Percentiles rank a stretch among this genome's conserved stretches.
phyloP scores from a whole-genome alignment of 176 grass and related monocot species.

The Saccharum officinarum region DNA sequence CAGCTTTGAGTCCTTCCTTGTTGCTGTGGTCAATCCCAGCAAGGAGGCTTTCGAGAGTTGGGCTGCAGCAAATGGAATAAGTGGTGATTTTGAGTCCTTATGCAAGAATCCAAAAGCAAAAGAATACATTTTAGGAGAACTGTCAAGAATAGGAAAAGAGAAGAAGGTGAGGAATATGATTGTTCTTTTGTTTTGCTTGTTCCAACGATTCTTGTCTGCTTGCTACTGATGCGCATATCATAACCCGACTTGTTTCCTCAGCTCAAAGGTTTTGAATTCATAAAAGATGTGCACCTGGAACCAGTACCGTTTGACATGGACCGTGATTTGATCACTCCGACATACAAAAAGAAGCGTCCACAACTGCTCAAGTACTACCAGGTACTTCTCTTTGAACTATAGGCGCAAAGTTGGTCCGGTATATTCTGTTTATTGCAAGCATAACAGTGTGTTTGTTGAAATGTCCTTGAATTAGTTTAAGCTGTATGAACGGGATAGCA shows the following conservation, averaged over 20 bases:
- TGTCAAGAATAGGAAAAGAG: conserved; percentile 66
- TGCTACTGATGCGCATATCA: background rate
- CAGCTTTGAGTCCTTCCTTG: conserved; percentile 87
- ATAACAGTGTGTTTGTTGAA: background rate
- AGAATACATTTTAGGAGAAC: conserved; percentile 69
- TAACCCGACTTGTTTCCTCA: conserved; percentile 45
- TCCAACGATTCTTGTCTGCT: background rate
- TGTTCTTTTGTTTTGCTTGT: conserved; percentile 13
- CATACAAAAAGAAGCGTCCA: conserved; percentile 84
- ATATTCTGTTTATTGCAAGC: background rate
- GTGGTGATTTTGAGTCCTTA: conserved; percentile 59
- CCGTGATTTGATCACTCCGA: conserved; percentile 85
- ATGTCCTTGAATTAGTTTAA: conserved; percentile 15
- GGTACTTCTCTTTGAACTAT: conserved; percentile 39
- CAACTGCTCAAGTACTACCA: conserved; percentile 89
- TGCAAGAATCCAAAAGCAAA: conserved; percentile 72
- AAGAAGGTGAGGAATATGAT: conserved; percentile 66
- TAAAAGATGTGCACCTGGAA: conserved; percentile 75
- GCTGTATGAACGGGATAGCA: background rate
- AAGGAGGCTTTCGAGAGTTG: conserved; percentile 69
- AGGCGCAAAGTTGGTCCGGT: background rate
- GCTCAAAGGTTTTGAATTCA: conserved; percentile 90
- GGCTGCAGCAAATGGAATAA: conserved; percentile 61
- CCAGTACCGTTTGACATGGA: conserved; percentile 81
- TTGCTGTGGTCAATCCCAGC: conserved; percentile 83